Evolutionary conservation across 129 eudicot genomes (phyloP).

Genomic region (Ambrosia artemisiifolia): DNA sequence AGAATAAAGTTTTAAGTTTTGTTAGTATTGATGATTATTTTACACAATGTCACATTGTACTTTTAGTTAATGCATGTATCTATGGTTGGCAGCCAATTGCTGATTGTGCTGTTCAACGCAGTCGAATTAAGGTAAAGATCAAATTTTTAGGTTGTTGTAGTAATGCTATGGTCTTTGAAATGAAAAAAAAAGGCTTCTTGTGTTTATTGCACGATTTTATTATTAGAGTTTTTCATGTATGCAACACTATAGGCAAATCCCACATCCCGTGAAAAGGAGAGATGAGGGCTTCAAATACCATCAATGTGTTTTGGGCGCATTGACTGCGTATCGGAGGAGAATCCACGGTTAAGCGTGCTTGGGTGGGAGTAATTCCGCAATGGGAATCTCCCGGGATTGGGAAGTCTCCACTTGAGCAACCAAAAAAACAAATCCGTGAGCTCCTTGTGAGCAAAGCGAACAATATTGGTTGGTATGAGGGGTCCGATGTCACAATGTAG

Average conservation of each 20-base stretch:
- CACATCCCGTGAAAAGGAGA: too few relatives aligned
- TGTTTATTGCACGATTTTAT: not conserved
- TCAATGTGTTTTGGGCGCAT: too few relatives aligned
- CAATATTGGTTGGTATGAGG: too few relatives aligned
- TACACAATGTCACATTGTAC: not conserved
- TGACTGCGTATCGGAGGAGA: too few relatives aligned
- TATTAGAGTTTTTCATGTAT: not conserved
- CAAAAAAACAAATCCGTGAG: too few relatives aligned
- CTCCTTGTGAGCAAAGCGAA: too few relatives aligned
- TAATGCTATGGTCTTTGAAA: not conserved
- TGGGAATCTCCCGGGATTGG: too few relatives aligned
- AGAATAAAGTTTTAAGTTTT: not conserved
- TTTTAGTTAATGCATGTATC: not conserved
- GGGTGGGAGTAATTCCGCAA: too few relatives aligned
- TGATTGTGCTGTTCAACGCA: not conserved
- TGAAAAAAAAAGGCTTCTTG: not conserved
- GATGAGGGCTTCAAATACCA: too few relatives aligned
- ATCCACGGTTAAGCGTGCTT: too few relatives aligned
- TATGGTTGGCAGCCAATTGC: not conserved
- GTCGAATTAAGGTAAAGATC: not conserved
- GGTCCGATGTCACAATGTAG: not conserved
- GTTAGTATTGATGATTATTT: not conserved
- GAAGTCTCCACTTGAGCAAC: too few relatives aligned
- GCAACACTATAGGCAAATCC: too few relatives aligned
- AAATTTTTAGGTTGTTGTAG: not conserved